Base-by-base conservation (phyloP, 768 basidiomycete genomes). In the Podaxis sp. region DNA sequence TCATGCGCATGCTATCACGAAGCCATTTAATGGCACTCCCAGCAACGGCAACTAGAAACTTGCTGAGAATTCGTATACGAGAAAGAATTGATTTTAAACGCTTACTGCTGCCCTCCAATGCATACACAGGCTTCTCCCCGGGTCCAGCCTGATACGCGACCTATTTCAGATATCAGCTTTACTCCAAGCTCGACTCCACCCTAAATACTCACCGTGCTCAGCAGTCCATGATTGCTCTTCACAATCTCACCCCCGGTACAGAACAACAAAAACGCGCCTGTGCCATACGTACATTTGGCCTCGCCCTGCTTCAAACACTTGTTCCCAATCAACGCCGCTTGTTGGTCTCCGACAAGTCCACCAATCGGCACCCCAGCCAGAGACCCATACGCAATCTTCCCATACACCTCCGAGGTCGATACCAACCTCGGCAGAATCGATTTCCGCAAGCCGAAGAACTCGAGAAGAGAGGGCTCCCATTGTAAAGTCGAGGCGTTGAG, bases 201-300 rank as follows among this genome's bases (percentile, higher is more conserved):
- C 58, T 13, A 36, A n/a, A 51, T 6, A 71, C 80, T 66, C 66
- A 92, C 93, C 1, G 97, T 98, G 67, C 90, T 94, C 69, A 99
- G 76, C 62, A 99, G 75, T 3, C 96, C 97, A 69, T 97, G 90
- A 30, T 76, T 80, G 69, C 94, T 96, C 72, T 89, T 81, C 24
- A 99, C 90, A 44, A 94, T 88, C 28, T 96, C 89, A 22, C 78
- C 78, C 2, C 96, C 97, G 0, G 97, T 98, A 77, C 92, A 93
- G 82, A 97, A 98, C 30, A 99, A 78, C 66, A 99, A 79, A 81
- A 99, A 99, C 40, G 95, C 95, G 33, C 97, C 96, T 1, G 96
- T 98, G 26, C 96, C 96, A 69, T 96, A 99, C 3, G 97, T 99
- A 76, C 95, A 97, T 77, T 99, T 99, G 2, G 96, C 96, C 73